Percentiles rank a stretch among this genome's conserved stretches.
Conservation (phyloP, 2,329 filamentous ascomycete species). For the Aspergillus pseudoviridinutans region DNA sequence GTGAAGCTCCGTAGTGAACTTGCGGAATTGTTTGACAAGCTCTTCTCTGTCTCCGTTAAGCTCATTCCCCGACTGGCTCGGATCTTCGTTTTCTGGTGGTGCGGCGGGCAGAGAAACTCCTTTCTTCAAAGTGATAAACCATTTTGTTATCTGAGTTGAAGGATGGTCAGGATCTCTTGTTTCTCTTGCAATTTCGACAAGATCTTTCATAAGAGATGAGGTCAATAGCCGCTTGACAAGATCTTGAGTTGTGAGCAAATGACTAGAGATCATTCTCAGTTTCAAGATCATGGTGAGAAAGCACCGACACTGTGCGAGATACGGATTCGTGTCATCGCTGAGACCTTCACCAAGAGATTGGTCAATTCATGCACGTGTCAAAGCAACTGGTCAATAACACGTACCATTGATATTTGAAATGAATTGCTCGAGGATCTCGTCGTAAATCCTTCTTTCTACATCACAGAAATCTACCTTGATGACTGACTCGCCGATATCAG, state of each 20-base stretch:
- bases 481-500: conserved; percentile 43
- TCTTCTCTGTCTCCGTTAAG: conserved; percentile 4
- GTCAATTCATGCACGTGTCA: conserved; percentile 11
- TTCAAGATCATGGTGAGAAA: conserved; percentile 47
- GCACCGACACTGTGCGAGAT: conserved; percentile 31
- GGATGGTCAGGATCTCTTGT: conserved; percentile 16
- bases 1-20: conserved; percentile 37
- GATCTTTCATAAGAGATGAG: conserved; percentile 42
- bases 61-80: background rate
- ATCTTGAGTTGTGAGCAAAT: conserved; percentile 47
- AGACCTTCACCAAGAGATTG: conserved; percentile 26
- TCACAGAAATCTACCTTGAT: conserved; percentile 48
- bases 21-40: conserved; percentile 36
- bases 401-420: conserved; percentile 24
- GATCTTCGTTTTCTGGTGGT: background rate
- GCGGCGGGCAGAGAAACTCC: background rate
- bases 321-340: conserved; percentile 1
- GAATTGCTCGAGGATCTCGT: conserved; percentile 47
- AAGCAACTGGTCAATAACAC: background rate
- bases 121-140: conserved; percentile 24
- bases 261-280: conserved; percentile 50
- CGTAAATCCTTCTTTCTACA: conserved; percentile 52
- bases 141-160: conserved; percentile 20
- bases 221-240: conserved; percentile 45
- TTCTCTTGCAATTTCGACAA: conserved; percentile 32